phyloP scores from a whole-genome alignment of 2,329 filamentous ascomycete species.

The Chrysoporthe austroafricana region DNA sequence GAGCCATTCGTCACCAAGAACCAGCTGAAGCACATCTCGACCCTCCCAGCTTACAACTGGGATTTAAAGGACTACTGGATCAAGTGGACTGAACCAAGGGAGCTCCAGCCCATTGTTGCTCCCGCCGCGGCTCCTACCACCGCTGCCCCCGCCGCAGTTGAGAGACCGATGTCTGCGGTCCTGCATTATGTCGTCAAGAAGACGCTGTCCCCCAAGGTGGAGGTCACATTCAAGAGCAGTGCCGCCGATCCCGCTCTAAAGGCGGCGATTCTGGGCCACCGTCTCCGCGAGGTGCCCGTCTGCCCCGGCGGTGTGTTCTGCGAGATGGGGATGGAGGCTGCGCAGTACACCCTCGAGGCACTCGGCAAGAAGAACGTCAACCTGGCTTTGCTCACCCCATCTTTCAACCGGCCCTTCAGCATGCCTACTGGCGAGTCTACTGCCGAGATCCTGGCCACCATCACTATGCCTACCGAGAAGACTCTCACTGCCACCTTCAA shows the following conservation, averaged over 20 bases:
- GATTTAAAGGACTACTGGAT: constrained; percentile 28
- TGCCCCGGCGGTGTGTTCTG: constrained; percentile 25
- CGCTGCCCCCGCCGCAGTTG: not conserved
- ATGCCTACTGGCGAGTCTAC: constrained; percentile 20
- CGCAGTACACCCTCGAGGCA: constrained; percentile 21
- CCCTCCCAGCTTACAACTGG: constrained; percentile 23
- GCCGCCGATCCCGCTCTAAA: constrained; percentile 21
- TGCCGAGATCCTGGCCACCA: constrained; percentile 24
- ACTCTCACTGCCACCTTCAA: constrained; percentile 21
- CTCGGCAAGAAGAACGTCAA: constrained; percentile 22
- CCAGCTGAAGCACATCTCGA: constrained; percentile 19
- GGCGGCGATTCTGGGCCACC: constrained; percentile 22
- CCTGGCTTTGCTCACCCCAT: constrained; percentile 17
- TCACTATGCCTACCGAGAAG: constrained; percentile 19
- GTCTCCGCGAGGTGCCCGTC: constrained; percentile 23
- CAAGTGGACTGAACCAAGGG: constrained; percentile 24
- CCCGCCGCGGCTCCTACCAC: not conserved
- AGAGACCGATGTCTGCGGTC: constrained; percentile 21
- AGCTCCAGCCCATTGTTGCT: not conserved
- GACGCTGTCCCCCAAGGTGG: constrained; percentile 21
- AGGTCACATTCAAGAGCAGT: constrained; percentile 22
- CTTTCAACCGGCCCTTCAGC: constrained; percentile 23
- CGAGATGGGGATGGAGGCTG: constrained; percentile 23
- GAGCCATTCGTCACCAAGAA: constrained; percentile 15
- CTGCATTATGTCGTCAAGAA: constrained; percentile 27